Conservation (phyloP, 768 basidiomycete genomes). For the Tulasnella sp. region DNA sequence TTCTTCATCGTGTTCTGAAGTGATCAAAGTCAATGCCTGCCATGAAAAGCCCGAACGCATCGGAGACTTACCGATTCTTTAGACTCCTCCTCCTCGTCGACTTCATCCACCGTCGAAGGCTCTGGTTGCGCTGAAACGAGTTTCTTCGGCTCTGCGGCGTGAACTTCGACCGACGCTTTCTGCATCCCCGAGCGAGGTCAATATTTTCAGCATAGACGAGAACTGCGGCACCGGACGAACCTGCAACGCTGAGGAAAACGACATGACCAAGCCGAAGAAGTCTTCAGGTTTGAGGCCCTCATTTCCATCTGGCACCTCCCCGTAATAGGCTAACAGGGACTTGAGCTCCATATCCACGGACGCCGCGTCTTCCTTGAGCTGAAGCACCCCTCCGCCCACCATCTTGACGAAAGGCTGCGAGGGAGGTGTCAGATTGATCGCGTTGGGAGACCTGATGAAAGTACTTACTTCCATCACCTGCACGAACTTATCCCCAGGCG, state of each 20-base stretch:
- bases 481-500: conserved; percentile 50
- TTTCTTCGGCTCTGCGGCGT: conserved; percentile 41
- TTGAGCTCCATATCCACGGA: conserved; percentile 54
- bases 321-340: conserved; percentile 61
- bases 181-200: conserved; percentile 26
- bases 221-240: conserved; percentile 31
- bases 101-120: not conserved
- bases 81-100: not conserved
- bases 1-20: conserved; percentile 1
- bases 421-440: conserved; percentile 28
- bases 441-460: not conserved
- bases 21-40: not conserved
- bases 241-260: conserved; percentile 67
- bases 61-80: not conserved
- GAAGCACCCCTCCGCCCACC: conserved; percentile 49
- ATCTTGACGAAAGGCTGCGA: conserved; percentile 45
- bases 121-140: conserved; percentile 26
- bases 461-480: conserved; percentile 57
- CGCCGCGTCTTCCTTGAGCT: conserved; percentile 52
- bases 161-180: conserved; percentile 66
- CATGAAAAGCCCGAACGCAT: not conserved
- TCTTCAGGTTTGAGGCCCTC: conserved; percentile 71
- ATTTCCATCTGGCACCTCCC: conserved; percentile 57
- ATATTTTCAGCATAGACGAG: not conserved
- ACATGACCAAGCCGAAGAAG: conserved; percentile 67